Evolutionary conservation across 2,329 filamentous ascomycete genomes (phyloP).

Genomic region (Pseudogymnoascus sp.): DNA sequence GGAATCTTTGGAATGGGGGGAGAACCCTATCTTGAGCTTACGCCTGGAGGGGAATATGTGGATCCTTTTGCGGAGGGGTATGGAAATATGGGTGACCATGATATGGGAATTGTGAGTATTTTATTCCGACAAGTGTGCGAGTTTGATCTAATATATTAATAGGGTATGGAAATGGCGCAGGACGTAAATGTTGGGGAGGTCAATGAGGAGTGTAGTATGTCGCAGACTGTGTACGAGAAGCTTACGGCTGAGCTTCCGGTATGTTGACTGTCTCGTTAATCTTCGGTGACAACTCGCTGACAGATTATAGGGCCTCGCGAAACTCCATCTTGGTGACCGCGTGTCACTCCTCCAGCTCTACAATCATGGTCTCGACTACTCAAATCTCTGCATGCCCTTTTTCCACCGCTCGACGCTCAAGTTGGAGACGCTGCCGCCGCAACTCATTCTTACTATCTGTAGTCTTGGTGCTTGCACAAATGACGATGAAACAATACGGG

Average conservation of each 20-base stretch:
- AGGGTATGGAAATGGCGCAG: constrained; percentile 7
- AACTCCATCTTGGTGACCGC: background rate
- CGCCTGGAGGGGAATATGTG: background rate
- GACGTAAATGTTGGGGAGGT: background rate
- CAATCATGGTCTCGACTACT: constrained; percentile 16
- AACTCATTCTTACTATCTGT: constrained; percentile 17
- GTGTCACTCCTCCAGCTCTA: constrained; percentile 2
- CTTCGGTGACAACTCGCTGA: background rate
- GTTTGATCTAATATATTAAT: background rate
- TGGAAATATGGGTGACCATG: constrained; percentile 5
- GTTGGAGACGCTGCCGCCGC: constrained; percentile 12
- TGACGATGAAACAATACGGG: constrained; percentile 4
- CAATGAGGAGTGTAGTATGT: background rate
- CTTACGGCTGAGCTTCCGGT: constrained; percentile 5
- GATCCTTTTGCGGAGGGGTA: constrained; percentile 5
- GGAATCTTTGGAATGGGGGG: constrained; percentile 7
- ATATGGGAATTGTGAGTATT: constrained; percentile 2
- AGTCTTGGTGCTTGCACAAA: constrained; percentile 16
- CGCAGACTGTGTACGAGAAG: background rate
- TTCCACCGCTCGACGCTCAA: constrained; percentile 20
- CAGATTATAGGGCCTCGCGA: background rate
- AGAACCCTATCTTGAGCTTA: background rate
- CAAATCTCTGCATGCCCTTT: constrained; percentile 18
- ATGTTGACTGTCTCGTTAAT: background rate
- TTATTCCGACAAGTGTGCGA: background rate